Conservation (phyloP, 1,284 basidiomycete species). For the Apiotrichum porosum region DNA sequence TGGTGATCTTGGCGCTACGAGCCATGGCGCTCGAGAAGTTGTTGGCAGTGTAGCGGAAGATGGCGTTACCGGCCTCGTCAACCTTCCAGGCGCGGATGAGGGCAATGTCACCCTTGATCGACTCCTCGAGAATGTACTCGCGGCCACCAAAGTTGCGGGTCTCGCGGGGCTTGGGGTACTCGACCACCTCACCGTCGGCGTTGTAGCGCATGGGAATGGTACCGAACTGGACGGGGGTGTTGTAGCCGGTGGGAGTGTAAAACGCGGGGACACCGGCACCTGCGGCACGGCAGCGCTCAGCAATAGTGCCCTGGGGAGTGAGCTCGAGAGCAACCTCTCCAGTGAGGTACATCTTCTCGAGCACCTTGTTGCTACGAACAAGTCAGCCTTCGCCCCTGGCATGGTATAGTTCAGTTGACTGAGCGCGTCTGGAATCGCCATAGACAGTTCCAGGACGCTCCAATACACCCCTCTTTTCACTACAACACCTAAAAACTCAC, state of each 20-base stretch:
- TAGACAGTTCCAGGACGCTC: too few relatives aligned
- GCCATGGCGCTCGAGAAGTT: slow-evolving; percentile 86
- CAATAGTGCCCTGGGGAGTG: slow-evolving; percentile 83
- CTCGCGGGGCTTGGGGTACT: slow-evolving; percentile 68
- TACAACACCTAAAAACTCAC: slow-evolving; percentile 12
- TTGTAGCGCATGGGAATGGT: slow-evolving; percentile 51
- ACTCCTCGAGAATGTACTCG: slow-evolving; percentile 79
- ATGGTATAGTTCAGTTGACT: too few relatives aligned
- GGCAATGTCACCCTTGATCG: slow-evolving; percentile 81
- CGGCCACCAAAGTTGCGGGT: slow-evolving; percentile 74
- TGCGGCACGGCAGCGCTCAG: slow-evolving; percentile 84
- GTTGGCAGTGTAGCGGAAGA: slow-evolving; percentile 81
- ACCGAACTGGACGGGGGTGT: slow-evolving; percentile 16
- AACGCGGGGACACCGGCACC: slow-evolving; percentile 94
- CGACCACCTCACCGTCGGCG: slow-evolving; percentile 61
- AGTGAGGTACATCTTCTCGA: slow-evolving; percentile 63
- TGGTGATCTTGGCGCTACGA: slow-evolving; percentile 80
- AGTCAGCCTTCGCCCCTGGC: too few relatives aligned
- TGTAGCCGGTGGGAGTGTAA: slow-evolving; percentile 85
- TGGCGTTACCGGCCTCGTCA: slow-evolving; percentile 79
- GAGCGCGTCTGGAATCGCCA: too few relatives aligned
- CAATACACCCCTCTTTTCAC: too few relatives aligned
- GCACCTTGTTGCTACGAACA: slow-evolving; percentile 45
- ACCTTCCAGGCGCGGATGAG: slow-evolving; percentile 93
- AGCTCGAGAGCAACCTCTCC: slow-evolving; percentile 82